Evolutionary conservation across 1,284 basidiomycete species (phyloP), one percentile per base, ranked within the genome.

Genomic region (Takashimella koratensis): DNA sequence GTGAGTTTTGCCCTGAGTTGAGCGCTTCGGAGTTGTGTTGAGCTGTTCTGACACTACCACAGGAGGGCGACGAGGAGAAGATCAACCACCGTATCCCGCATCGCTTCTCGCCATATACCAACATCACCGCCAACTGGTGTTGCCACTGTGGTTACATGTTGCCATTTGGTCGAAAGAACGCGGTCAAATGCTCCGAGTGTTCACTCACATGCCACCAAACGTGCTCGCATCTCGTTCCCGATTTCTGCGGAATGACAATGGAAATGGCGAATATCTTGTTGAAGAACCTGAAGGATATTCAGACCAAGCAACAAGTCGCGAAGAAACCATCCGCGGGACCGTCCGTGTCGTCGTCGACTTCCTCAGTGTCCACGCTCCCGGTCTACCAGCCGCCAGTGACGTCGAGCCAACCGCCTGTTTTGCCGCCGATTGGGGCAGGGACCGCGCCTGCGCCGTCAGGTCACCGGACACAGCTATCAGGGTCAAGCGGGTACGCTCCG

Each of bases 191-290:
- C 76, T 86, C 87, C 13, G 95, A 98, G 74, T 99, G 96, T 76
- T 86, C 87, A 68, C 86, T 98, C 59, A 98, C 95, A 50, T 96
- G 93, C 66, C 96, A 99, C 77, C 92, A 92, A 21, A 92, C 96
- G 62, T 99, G 96, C 76, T 91, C 93, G 0, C 96, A 98, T 73
- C 83, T 98, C 51, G 95, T 99, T 26, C 96, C 96, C 54, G 95
- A 98, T 77, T 98, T 99, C 77, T 99, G 96, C 70, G 96, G 96
- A 48, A 98, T 99, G 95, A 93, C 92, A 21, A 98, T 98, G 95
- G 96, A 97, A 76, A 96, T 91, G 57, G 96, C 96, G 41, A 98
- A 98, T 74, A 86, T 88, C 68, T 81, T 99, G 23, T 82, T 98
- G 52, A 86, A 87, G 57, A 88, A 95, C 74, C 87, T 92, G 80